These are phyloP conservation scores for Gossypium thurberi DNA, from an alignment of 345 rosid genomes.

Conservation along the genomic window DNA sequence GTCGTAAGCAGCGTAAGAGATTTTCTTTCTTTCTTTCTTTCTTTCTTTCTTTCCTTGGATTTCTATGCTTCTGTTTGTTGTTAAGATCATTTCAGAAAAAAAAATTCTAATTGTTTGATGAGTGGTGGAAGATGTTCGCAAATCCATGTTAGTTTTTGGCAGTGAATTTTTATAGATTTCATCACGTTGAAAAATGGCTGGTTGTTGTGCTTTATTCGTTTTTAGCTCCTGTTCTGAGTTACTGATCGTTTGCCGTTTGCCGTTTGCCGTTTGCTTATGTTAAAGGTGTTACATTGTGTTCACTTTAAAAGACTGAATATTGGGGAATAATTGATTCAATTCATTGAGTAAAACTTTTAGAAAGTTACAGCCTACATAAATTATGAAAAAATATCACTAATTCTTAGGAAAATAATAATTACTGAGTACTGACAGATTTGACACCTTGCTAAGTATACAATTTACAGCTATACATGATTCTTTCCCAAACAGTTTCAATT, in stretches of 20 bases:
- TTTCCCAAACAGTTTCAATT: too few species aligned
- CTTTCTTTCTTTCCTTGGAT: background rate
- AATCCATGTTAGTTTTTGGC: background rate
- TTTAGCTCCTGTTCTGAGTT: background rate
- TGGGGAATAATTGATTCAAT: too few species aligned
- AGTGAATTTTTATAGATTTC: background rate
- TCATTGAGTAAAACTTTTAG: too few species aligned
- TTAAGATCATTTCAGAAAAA: background rate
- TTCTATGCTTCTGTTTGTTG: background rate
- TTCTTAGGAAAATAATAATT: too few species aligned
- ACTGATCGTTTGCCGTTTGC: background rate
- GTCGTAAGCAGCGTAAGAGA: conserved; percentile 37
- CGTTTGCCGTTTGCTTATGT: background rate
- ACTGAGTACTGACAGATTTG: too few species aligned
- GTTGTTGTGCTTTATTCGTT: background rate
- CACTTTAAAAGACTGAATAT: too few species aligned
- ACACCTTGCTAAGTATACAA: too few species aligned
- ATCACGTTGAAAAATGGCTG: background rate
- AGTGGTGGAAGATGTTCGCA: background rate
- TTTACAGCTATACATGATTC: too few species aligned
- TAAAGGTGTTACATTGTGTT: background rate
- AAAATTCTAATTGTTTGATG: background rate
- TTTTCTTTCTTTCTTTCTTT: background rate
- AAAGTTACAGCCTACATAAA: too few species aligned
- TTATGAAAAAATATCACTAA: too few species aligned